Evolutionary conservation across 2,329 filamentous ascomycete genomes (phyloP), one percentile per base, ranked within the genome.

Genomic region (Dendrostoma leiphaemia): DNA sequence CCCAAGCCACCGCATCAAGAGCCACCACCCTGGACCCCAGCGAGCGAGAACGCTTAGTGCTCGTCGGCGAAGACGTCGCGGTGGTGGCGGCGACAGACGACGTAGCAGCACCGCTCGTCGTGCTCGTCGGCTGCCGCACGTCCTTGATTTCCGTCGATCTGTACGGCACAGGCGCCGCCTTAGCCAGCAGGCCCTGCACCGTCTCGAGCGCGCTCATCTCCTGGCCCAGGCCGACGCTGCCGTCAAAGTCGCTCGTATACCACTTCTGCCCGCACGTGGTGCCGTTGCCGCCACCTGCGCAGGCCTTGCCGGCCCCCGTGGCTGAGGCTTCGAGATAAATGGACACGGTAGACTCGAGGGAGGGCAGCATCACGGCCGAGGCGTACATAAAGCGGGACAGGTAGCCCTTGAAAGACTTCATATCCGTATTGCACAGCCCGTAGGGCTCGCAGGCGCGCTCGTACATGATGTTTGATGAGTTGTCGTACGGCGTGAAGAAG

Each of bases 341-440:
- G 47, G 74, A 70, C 44, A 88, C 74, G 4, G 73, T 69, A 3
- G 68, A 51, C 3, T 70, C 69, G 19, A 85, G 78, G 19, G 76
- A 77, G 9, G 85, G 82, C 55, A 83, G 74, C 69, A 86, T 74
- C 48, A 77, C 65, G 31, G 81, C 74, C 3, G 82, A 77, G 43
- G 79, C 75, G 70, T 79, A 85, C 72, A 87, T 80, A 71, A 84
- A 86, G 51, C 84, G 82, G 24, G 83, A 74, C 28, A 88, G 74
- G 65, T 85, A 86, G 40, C 78, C 85, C 70, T 90, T 90, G 78
- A 86, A 88, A 8, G 81, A 83, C 61, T 77, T 79, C 76, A 85
- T 84, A 67, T 89, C 85, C 47, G 71, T 75, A 64, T 83, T 80
- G 69, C 87, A 90, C 1, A 64, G 74, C 49, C 71, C 69, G 55